Conservation (phyloP, 108 stramenopile genomes). For the Parmales sp. region DNA sequence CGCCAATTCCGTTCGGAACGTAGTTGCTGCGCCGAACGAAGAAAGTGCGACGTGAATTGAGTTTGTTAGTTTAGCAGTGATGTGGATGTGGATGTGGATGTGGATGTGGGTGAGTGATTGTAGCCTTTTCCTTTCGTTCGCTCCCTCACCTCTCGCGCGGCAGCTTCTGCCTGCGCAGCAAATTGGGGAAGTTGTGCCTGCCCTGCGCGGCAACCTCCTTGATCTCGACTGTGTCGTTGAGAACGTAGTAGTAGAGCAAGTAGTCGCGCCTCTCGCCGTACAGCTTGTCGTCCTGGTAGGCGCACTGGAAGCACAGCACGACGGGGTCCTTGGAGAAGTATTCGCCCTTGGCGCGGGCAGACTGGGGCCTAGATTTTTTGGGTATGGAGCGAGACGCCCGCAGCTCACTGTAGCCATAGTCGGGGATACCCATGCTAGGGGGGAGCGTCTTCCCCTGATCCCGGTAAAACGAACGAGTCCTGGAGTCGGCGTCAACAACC, state of each 20-base stretch:
- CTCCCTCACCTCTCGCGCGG: slow-evolving; percentile 16
- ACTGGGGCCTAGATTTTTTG: not conserved
- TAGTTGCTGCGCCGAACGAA: slow-evolving; percentile 13
- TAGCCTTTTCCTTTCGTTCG: too few species aligned
- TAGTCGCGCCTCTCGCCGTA: slow-evolving; percentile 37
- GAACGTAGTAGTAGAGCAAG: slow-evolving; percentile 34
- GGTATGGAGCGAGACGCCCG: not conserved
- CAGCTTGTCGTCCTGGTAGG: slow-evolving; percentile 35
- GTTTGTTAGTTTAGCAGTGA: too few species aligned
- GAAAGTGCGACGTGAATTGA: too few species aligned
- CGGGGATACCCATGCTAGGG: slow-evolving; percentile 2
- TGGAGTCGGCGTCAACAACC: slow-evolving; percentile 38
- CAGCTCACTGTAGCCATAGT: slow-evolving; percentile 7
- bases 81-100: too few species aligned
- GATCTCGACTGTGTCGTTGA: slow-evolving; percentile 40
- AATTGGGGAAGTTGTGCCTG: slow-evolving; percentile 9
- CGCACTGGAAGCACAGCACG: slow-evolving; percentile 34
- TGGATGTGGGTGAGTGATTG: too few species aligned
- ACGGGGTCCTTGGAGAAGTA: slow-evolving; percentile 18
- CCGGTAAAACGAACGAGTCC: slow-evolving; percentile 27
- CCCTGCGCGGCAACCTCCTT: slow-evolving; percentile 24
- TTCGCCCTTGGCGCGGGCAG: slow-evolving; percentile 4
- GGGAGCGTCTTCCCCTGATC: not conserved
- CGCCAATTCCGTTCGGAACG: slow-evolving; percentile 8
- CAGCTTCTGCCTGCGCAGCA: slow-evolving; percentile 25